Percentiles rank a stretch among this genome's conserved stretches.
phyloP scores from a whole-genome alignment of 257 asterid genomes.

The Solanum medicagineum region DNA sequence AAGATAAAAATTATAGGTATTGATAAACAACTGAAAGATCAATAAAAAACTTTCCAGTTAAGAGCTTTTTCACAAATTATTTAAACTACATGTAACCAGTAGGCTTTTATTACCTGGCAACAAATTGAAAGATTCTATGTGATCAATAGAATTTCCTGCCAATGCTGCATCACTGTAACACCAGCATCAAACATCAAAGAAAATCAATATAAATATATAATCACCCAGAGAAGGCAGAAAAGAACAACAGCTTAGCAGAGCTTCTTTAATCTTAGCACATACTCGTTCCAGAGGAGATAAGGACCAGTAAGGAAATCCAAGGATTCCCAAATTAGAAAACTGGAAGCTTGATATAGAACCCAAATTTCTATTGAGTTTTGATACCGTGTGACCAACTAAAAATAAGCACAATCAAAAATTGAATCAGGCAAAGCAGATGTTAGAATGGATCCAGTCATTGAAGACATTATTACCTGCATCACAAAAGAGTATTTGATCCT shows the following conservation, averaged over 20 bases:
- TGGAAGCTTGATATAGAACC: slow-evolving; percentile 38
- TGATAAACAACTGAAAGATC: not conserved
- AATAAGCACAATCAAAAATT: slow-evolving; percentile 11
- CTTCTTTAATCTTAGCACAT: slow-evolving; percentile 12
- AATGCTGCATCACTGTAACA: slow-evolving; percentile 29
- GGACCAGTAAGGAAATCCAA: slow-evolving; percentile 95
- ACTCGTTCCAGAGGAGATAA: slow-evolving; percentile 53
- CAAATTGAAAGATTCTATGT: slow-evolving; percentile 37
- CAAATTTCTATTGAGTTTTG: slow-evolving; percentile 39
- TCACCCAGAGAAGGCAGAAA: not conserved
- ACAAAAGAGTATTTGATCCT: slow-evolving; percentile 45
- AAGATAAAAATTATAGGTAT: not conserved
- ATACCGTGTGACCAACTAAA: slow-evolving; percentile 71
- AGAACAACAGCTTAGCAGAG: not conserved
- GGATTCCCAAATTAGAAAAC: slow-evolving; percentile 59
- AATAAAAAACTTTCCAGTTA: not conserved
- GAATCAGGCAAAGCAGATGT: slow-evolving; percentile 3
- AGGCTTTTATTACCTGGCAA: slow-evolving; percentile 51
- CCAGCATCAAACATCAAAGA: not conserved
- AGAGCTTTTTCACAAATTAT: not conserved
- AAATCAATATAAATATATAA: not conserved
- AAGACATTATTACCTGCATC: slow-evolving; percentile 52
- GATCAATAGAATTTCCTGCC: slow-evolving; percentile 40
- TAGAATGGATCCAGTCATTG: not conserved
- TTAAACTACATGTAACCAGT: not conserved